These are phyloP conservation scores for Pyrenophora teres DNA, from an alignment of 2,329 filamentous ascomycete genomes.

Conservation along the genomic window DNA sequence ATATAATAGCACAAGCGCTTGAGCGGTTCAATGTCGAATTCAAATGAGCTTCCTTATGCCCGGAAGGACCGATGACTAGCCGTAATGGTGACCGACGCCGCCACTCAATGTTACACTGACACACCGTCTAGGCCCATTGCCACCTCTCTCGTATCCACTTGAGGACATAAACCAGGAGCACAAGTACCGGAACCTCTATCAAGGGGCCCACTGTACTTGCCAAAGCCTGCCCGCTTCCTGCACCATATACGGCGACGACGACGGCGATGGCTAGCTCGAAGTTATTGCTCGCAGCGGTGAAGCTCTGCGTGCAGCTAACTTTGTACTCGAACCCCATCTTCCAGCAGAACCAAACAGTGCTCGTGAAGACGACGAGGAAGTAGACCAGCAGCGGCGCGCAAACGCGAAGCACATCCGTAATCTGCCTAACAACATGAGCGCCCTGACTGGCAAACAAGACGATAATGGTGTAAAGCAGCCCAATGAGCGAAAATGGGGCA, in stretches of 20 bases:
- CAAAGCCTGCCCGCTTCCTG: constrained; percentile 77
- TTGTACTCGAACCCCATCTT: constrained; percentile 76
- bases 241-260: constrained; percentile 78
- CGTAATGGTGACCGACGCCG: not conserved
- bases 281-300: constrained; percentile 90
- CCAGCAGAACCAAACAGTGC: constrained; percentile 66
- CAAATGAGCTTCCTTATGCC: constrained; percentile 1
- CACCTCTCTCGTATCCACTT: constrained; percentile 62
- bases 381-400: constrained; percentile 82
- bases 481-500: constrained; percentile 77
- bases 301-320: constrained; percentile 75
- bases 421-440: constrained; percentile 78
- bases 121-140: constrained; percentile 51
- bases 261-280: constrained; percentile 92
- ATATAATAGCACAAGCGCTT: constrained; percentile 2
- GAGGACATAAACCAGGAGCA: constrained; percentile 76
- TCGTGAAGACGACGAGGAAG: constrained; percentile 74
- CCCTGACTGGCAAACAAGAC: constrained; percentile 86
- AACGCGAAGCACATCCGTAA: constrained; percentile 80
- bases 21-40: not conserved
- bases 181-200: constrained; percentile 82
- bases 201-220: constrained; percentile 83
- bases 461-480: constrained; percentile 83
- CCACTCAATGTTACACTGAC: not conserved
- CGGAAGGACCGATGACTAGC: not conserved